Conservation (phyloP, 768 basidiomycete genomes). For the Rhodotorula taiwanensis region DNA sequence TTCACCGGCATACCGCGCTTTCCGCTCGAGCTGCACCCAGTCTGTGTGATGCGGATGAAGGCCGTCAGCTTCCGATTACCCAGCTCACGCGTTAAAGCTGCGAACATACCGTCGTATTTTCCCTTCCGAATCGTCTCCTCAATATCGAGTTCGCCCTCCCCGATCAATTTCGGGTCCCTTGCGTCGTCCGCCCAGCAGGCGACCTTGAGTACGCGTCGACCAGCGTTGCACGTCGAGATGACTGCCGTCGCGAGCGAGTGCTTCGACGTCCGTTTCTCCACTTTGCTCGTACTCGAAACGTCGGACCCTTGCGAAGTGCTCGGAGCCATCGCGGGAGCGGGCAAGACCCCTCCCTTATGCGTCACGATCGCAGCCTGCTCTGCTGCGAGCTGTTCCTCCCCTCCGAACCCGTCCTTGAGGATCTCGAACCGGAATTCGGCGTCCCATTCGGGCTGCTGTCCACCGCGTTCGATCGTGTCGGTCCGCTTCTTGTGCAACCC, state of each 20-base stretch:
- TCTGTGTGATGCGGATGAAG: constrained; percentile 53
- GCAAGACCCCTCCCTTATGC: constrained; percentile 52
- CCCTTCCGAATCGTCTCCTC: constrained; percentile 71
- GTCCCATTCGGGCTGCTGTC: constrained; percentile 92
- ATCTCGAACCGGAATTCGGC: constrained; percentile 78
- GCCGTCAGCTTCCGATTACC: background rate
- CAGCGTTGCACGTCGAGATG: constrained; percentile 34
- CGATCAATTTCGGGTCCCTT: constrained; percentile 69
- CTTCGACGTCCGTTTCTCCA: constrained; percentile 38
- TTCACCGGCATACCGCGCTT: constrained; percentile 71
- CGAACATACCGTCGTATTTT: constrained; percentile 87
- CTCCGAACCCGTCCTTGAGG: constrained; percentile 11
- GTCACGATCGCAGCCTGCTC: constrained; percentile 35
- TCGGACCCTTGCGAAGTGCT: background rate
- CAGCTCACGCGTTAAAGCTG: too few relatives aligned
- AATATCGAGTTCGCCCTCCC: constrained; percentile 68
- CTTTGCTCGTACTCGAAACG: constrained; percentile 1
- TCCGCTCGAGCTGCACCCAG: constrained; percentile 85
- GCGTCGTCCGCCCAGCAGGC: constrained; percentile 75
- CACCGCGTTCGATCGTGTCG: constrained; percentile 69
- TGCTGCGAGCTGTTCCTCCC: constrained; percentile 48
- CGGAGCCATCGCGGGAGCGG: constrained; percentile 42
- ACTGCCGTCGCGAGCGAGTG: constrained; percentile 37
- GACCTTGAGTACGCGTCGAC: constrained; percentile 55
- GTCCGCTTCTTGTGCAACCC: constrained; percentile 64